These are phyloP conservation scores for Darksidea phi DNA, from an alignment of 495 filamentous ascomycete genomes.

Conservation along the genomic window DNA sequence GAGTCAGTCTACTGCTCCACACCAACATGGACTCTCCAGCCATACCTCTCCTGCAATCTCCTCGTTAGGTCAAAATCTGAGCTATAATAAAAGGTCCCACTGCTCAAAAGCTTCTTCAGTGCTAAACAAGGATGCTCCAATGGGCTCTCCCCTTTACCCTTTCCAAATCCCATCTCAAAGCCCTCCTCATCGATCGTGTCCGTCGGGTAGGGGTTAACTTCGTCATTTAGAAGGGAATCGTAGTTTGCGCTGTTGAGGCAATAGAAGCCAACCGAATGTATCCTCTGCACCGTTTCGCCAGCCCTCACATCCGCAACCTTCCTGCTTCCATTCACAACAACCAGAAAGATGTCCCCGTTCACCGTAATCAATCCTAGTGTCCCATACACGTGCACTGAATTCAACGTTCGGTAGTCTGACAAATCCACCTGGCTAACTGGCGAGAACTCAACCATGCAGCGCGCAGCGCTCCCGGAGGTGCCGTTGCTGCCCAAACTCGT, in stretches of 20 bases:
- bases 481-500: slow-evolving; percentile 26
- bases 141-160: slow-evolving; percentile 62
- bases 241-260: slow-evolving; percentile 83
- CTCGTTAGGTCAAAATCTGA: slow-evolving; percentile 95
- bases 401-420: slow-evolving; percentile 68
- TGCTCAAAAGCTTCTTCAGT: slow-evolving; percentile 83
- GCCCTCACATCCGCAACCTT: slow-evolving; percentile 80
- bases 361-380: slow-evolving; percentile 89
- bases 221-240: slow-evolving; percentile 67
- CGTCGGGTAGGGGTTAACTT: slow-evolving; percentile 54
- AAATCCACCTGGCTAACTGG: slow-evolving; percentile 63
- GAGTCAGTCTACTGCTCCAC: neutral
- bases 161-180: slow-evolving; percentile 54
- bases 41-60: slow-evolving; percentile 84
- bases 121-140: slow-evolving; percentile 86
- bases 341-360: slow-evolving; percentile 82
- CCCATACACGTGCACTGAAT: slow-evolving; percentile 73
- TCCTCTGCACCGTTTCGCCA: slow-evolving; percentile 83
- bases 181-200: slow-evolving; percentile 55
- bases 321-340: slow-evolving; percentile 75
- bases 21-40: neutral
- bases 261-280: slow-evolving; percentile 85
- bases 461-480: slow-evolving; percentile 47
- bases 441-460: slow-evolving; percentile 87
- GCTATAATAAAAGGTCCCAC: slow-evolving; percentile 98